Evolutionary conservation across 352 stramenopile genomes (phyloP).

Genomic region (Aphanomyces invadans): DNA sequence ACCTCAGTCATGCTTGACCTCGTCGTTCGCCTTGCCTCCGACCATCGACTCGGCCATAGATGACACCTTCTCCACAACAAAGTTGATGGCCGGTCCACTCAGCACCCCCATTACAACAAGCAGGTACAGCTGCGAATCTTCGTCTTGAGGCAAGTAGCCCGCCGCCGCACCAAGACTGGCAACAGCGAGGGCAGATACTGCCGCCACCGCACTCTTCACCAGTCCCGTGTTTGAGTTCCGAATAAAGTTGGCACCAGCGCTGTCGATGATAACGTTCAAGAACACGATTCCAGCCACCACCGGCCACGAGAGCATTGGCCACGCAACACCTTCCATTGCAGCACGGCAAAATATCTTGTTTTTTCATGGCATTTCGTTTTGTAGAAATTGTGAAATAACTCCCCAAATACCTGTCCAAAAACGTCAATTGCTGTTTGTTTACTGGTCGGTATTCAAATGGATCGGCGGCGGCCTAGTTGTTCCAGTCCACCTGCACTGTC

Average conservation of each 20-base stretch:
- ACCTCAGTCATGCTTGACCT: neutral
- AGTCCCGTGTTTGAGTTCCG: neutral
- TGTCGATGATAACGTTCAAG: neutral
- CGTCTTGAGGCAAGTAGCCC: neutral
- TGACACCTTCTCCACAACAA: neutral
- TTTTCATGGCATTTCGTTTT: neutral
- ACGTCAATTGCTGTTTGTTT: neutral
- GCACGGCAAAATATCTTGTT: neutral
- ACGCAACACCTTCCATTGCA: neutral
- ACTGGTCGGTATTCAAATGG: neutral
- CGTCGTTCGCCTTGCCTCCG: neutral
- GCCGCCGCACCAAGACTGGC: neutral
- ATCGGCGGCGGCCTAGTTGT: neutral
- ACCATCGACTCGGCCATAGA: neutral
- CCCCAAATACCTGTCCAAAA: neutral
- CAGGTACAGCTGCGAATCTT: neutral
- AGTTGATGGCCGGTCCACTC: neutral
- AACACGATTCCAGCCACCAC: neutral
- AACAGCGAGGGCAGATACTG: neutral
- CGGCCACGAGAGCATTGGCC: neutral
- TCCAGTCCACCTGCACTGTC: constrained; percentile 15
- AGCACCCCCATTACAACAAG: neutral
- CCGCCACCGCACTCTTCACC: neutral
- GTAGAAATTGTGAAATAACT: neutral
- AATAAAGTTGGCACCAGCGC: neutral